Conservation (phyloP, 23 red algal genomes). For the Gracilaria gracilis region DNA sequence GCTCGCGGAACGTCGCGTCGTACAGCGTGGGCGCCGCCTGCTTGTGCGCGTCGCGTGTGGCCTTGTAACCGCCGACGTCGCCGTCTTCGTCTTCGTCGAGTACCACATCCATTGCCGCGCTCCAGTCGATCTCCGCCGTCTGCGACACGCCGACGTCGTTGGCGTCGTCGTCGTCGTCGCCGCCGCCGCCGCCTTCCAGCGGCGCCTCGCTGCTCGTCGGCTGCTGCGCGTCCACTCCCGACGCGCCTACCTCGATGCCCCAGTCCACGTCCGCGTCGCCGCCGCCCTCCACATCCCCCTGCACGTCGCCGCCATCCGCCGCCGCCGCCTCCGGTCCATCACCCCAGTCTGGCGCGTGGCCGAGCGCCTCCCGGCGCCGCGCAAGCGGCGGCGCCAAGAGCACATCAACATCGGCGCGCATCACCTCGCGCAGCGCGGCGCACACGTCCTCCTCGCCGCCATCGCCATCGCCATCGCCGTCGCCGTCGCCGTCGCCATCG, state of each 20-base stretch:
- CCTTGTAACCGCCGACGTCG: background rate
- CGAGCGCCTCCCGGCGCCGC: too few relatives aligned
- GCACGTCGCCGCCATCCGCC: too few relatives aligned
- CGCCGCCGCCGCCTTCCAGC: too few relatives aligned
- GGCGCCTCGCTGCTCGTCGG: too few relatives aligned
- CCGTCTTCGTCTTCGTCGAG: too few relatives aligned
- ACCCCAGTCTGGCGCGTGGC: too few relatives aligned
- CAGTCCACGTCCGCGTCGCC: background rate
- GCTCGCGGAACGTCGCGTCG: constrained; percentile 22
- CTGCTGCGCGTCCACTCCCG: too few relatives aligned
- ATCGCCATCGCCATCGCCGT: background rate
- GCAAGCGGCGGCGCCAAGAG: background rate
- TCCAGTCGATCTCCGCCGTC: constrained; percentile 32
- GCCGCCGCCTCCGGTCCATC: too few relatives aligned
- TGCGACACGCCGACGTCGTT: background rate
- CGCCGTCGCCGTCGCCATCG: background rate
- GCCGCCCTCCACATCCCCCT: background rate
- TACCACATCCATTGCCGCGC: constrained; percentile 15
- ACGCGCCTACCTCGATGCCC: constrained; percentile 24
- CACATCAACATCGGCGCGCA: constrained; percentile 20
- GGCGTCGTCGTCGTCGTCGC: background rate
- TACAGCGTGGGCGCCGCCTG: background rate
- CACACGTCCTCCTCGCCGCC: too few relatives aligned
- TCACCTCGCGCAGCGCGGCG: background rate
- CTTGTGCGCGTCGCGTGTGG: background rate